A percentile compares a stretch with the other conserved stretches of the same genome.
Conservation (phyloP, 352 stramenopile genomes). For the Globisporangium alternatum region DNA sequence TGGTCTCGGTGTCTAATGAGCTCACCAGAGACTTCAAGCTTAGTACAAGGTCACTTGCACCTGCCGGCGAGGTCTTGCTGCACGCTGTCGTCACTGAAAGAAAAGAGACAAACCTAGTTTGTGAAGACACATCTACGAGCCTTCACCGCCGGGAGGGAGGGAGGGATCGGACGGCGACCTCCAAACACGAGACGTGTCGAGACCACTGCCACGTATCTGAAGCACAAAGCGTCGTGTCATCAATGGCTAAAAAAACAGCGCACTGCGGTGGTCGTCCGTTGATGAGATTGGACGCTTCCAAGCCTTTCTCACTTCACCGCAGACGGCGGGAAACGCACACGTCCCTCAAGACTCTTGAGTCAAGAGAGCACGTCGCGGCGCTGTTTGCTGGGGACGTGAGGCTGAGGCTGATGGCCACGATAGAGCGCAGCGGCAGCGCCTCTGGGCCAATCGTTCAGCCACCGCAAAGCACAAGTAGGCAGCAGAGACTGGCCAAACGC, state of each 20-base stretch:
- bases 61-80: neutral
- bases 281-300: conserved; percentile 1
- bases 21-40: no score
- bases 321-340: neutral
- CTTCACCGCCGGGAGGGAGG: neutral
- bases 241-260: neutral
- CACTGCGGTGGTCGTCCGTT: neutral
- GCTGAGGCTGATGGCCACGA: neutral
- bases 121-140: neutral
- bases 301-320: neutral
- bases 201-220: neutral
- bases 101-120: neutral
- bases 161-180: neutral
- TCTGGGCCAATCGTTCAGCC: neutral
- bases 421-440: neutral
- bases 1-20: no score
- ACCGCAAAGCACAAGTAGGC: neutral
- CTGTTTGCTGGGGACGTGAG: neutral
- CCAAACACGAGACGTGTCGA: neutral
- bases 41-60: neutral
- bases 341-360: neutral
- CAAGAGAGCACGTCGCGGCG: neutral
- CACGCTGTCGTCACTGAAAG: neutral
- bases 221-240: neutral
- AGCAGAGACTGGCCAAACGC: neutral